Evolutionary conservation across 345 rosid species (phyloP), one percentile per base, ranked within the genome.

Genomic region (Toxicodendron radicans): DNA sequence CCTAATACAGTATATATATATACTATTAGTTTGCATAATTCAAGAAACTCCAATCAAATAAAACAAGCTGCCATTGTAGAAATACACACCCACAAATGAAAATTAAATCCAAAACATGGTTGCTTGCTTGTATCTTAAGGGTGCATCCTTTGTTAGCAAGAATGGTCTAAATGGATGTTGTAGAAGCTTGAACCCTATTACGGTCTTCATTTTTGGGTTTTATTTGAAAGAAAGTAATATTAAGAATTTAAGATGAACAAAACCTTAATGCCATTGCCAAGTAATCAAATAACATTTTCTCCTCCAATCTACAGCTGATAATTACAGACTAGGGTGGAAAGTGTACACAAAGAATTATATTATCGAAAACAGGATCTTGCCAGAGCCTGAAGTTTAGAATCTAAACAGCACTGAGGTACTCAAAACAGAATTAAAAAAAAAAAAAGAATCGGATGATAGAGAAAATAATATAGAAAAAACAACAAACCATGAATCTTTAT

Each of bases 361-460:
- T 48, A 10, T 48, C 16, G 21, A 3, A 41, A 58, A 16, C 64
- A 27, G 24, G 38, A 63, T 10, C 14, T 6, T 32, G 12, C 17
- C n/a, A 51, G 23, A 17, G 60, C 59, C 71, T 68, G 48, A 52
- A 48, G 14, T 46, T 13, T 12, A 45, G 41, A 46, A 51, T 6
- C 41, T 48, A 17, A 64, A 64, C 56, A 65, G 58, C 23, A 1
- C 9, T 16, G 45, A 67, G 4, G n/a, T 18, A 24, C 35, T 48
- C 16, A 48, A 3, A 3, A 64, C 8, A 64, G 8, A 21, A 1
- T 0, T 0, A 5, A 5, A 46, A 41, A 0, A 5, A 5, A 46
- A 41, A 65, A 21, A 43, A 41, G 46, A 24, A 51, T 52, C 46
- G n/a, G 32, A 74, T 20, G 30, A 66, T 72, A 24, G 56, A 69